phyloP scores from a whole-genome alignment of 2,329 filamentous ascomycete species.

The Alternaria novae-zelandiae region DNA sequence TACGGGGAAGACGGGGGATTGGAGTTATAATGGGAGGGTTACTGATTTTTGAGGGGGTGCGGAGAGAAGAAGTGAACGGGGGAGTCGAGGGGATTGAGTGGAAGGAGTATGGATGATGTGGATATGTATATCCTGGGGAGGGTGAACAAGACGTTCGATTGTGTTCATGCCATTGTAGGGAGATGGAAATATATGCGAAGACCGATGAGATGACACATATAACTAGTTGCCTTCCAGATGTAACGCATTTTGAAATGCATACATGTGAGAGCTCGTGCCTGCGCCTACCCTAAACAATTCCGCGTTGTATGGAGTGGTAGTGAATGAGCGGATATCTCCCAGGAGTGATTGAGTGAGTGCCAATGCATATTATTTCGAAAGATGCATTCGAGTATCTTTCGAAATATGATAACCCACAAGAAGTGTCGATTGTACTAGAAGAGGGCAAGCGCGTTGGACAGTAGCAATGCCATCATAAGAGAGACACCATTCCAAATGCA shows the following conservation, averaged over 20 bases:
- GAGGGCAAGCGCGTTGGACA: not conserved
- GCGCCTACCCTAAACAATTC: too few relatives aligned
- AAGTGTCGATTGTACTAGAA: too few relatives aligned
- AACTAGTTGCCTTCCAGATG: not conserved
- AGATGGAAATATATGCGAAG: too few relatives aligned
- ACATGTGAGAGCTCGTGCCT: not conserved
- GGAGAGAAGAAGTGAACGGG: not conserved
- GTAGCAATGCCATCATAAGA: too few relatives aligned
- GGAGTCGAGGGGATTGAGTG: too few relatives aligned
- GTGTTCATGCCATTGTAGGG: not conserved
- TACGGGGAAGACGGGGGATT: constrained; percentile 70
- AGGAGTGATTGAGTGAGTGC: not conserved
- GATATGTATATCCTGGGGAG: not conserved
- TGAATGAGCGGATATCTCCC: not conserved
- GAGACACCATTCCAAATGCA: too few relatives aligned
- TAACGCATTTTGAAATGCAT: not conserved
- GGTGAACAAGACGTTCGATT: not conserved
- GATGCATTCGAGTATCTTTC: too few relatives aligned
- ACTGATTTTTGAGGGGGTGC: constrained; percentile 73
- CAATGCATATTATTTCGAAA: not conserved
- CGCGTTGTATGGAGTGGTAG: too few relatives aligned
- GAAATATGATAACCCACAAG: too few relatives aligned
- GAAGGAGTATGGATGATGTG: too few relatives aligned
- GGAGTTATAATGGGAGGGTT: constrained; percentile 94
- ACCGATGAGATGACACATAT: too few relatives aligned